phyloP scores from a whole-genome alignment of 176 grass and related monocot species.

The Carex kokanica region DNA sequence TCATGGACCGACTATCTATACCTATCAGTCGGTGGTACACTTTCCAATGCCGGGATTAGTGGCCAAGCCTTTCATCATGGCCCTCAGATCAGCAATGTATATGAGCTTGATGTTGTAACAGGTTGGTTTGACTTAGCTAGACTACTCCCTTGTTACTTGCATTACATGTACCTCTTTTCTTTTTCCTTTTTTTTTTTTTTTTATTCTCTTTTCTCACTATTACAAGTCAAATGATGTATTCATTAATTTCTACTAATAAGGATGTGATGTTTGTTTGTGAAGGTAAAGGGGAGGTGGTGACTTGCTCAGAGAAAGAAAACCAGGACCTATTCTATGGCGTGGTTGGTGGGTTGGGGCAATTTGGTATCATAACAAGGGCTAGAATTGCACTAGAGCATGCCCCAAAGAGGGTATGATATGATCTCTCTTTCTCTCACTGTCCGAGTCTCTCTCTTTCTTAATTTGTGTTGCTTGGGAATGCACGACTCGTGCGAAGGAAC shows the following conservation, averaged over 20 bases:
- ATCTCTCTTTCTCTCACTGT: slow-evolving; percentile 12
- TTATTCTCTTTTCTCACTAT: background rate
- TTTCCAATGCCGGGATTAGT: slow-evolving; percentile 91
- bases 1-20: slow-evolving; percentile 96
- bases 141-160: background rate
- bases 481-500: background rate
- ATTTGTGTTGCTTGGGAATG: background rate
- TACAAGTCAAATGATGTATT: background rate
- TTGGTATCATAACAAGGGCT: slow-evolving; percentile 90
- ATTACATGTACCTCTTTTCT: background rate
- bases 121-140: slow-evolving; percentile 36
- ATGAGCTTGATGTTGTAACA: slow-evolving; percentile 84
- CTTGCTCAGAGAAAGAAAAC: slow-evolving; percentile 61
- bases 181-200: no score
- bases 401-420: slow-evolving; percentile 55
- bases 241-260: background rate
- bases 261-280: slow-evolving; percentile 10
- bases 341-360: slow-evolving; percentile 79
- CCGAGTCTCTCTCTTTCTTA: background rate
- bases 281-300: slow-evolving; percentile 81
- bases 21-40: slow-evolving; percentile 87
- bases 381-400: slow-evolving; percentile 88
- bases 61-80: slow-evolving; percentile 89
- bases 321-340: slow-evolving; percentile 71
- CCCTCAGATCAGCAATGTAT: slow-evolving; percentile 75